These are phyloP conservation scores for Neopestalotiopsis sp. DNA, from an alignment of 2,329 filamentous ascomycete genomes.

Conservation along the genomic window DNA sequence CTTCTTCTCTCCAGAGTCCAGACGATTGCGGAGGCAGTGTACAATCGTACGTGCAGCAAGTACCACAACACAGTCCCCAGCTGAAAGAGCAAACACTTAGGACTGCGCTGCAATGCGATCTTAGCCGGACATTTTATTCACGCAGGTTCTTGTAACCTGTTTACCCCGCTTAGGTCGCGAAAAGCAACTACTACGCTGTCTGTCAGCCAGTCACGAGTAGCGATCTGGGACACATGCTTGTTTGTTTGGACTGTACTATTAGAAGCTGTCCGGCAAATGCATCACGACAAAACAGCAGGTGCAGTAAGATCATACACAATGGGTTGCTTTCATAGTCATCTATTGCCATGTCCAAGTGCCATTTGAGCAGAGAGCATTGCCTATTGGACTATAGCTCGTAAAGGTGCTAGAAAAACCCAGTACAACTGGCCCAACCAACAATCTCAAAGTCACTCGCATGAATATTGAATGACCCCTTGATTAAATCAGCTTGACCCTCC, in stretches of 20 bases:
- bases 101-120: neutral
- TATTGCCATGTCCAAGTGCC: no score
- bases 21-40: neutral
- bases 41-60: neutral
- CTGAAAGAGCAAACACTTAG: neutral
- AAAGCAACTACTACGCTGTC: neutral
- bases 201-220: neutral
- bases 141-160: neutral
- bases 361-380: no score
- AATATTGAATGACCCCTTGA: no score
- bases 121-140: neutral
- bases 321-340: no score
- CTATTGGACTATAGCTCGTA: no score
- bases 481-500: no score
- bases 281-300: neutral
- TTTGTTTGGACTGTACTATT: neutral
- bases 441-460: no score
- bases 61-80: neutral
- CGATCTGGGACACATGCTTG: neutral
- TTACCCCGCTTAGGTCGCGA: conserved; percentile 21
- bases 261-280: neutral
- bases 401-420: no score
- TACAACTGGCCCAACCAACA: no score
- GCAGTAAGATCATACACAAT: no score
- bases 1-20: neutral